Evolutionary conservation across 768 basidiomycete species (phyloP).

Genomic region (Holtermanniella nyarrowii): DNA sequence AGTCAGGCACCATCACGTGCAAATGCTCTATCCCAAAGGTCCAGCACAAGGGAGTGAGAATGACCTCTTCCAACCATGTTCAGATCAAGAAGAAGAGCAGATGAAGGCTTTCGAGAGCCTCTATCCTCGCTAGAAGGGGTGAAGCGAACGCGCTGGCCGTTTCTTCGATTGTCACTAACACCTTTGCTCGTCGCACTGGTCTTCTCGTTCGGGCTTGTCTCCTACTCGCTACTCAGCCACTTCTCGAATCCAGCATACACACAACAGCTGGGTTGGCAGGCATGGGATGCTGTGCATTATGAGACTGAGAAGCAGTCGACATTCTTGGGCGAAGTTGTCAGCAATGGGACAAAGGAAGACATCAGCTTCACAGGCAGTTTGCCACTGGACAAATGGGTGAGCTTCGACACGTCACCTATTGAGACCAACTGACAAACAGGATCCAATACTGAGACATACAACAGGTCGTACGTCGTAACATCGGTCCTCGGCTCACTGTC

Average conservation of each 20-base stretch:
- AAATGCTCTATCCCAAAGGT: too few species aligned
- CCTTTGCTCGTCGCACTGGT: slow-evolving; percentile 48
- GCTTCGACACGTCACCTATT: slow-evolving; percentile 2
- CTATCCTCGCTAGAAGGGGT: neutral
- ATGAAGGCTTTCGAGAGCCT: neutral
- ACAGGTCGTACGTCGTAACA: slow-evolving; percentile 54
- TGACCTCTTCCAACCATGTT: neutral
- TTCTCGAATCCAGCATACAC: slow-evolving; percentile 44
- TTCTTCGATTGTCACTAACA: slow-evolving; percentile 4
- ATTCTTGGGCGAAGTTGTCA: slow-evolving; percentile 50
- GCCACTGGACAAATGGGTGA: slow-evolving; percentile 61
- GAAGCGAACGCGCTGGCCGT: neutral
- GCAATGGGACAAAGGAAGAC: slow-evolving; percentile 48
- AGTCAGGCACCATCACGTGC: too few species aligned
- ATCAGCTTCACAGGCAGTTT: slow-evolving; percentile 47
- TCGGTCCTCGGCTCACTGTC: slow-evolving; percentile 27
- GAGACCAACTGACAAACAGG: slow-evolving; percentile 43
- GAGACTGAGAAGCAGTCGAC: slow-evolving; percentile 13
- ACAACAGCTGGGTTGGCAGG: slow-evolving; percentile 77
- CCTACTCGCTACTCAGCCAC: slow-evolving; percentile 71
- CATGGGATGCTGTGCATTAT: slow-evolving; percentile 58
- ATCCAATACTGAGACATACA: slow-evolving; percentile 61
- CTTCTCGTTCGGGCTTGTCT: slow-evolving; percentile 63
- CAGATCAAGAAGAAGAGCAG: neutral
- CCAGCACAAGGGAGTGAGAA: too few species aligned